These are phyloP conservation scores for Boletus tomentosulus DNA, from an alignment of 768 basidiomycete genomes.

Conservation along the genomic window DNA sequence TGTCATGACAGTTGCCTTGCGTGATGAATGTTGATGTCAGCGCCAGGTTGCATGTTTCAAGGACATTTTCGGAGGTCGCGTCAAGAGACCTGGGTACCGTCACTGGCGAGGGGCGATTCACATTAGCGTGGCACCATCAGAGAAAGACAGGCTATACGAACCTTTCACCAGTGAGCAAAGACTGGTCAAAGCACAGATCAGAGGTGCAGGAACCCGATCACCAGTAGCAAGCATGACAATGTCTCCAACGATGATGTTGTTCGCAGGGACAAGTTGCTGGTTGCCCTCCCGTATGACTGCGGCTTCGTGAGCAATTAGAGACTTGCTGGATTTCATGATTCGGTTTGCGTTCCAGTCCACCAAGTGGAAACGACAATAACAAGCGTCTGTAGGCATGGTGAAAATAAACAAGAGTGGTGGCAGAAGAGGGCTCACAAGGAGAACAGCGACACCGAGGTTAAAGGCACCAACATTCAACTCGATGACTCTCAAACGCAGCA, in stretches of 20 bases:
- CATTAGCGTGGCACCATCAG: not conserved
- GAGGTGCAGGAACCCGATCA: constrained; percentile 53
- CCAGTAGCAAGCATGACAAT: constrained; percentile 50
- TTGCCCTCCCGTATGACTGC: constrained; percentile 50
- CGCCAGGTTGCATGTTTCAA: constrained; percentile 46
- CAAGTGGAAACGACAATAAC: constrained; percentile 40
- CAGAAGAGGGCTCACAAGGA: constrained; percentile 34
- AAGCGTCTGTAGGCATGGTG: constrained; percentile 31
- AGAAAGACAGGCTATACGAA: constrained; percentile 7
- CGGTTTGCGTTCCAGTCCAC: constrained; percentile 48
- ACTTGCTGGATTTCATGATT: constrained; percentile 54
- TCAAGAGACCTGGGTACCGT: constrained; percentile 43
- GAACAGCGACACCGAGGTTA: too few species aligned
- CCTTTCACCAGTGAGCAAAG: constrained; percentile 51
- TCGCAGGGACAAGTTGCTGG: constrained; percentile 44
- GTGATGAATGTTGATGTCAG: constrained; percentile 43
- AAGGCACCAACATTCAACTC: too few species aligned
- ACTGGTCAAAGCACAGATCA: constrained; percentile 50
- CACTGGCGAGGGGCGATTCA: constrained; percentile 23
- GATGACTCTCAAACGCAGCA: too few species aligned
- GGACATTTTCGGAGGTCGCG: constrained; percentile 44
- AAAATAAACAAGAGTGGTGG: not conserved
- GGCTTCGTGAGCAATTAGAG: constrained; percentile 56
- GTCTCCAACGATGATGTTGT: constrained; percentile 56
- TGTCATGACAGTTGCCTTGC: constrained; percentile 39